Percentiles rank a stretch among this genome's conserved stretches.
These are phyloP conservation scores for Phoma sp. DNA, from an alignment of 2,329 filamentous ascomycete genomes.

Conservation along the genomic window DNA sequence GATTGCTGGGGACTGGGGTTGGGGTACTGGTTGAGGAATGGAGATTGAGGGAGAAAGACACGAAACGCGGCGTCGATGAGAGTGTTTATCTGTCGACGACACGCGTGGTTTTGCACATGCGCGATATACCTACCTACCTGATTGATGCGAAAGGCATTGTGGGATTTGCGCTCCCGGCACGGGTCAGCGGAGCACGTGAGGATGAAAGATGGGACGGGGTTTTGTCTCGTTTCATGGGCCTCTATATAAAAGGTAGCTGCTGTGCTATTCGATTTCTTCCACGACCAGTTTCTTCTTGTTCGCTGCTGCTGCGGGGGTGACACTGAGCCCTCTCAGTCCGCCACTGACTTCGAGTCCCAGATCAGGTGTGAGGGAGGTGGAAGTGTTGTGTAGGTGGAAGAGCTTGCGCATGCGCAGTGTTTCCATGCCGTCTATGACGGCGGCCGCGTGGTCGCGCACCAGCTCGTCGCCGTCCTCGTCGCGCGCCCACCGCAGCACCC, in stretches of 20 bases:
- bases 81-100: neutral
- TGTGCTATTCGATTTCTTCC: conserved; percentile 65
- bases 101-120: conserved; percentile 12
- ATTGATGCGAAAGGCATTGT: neutral
- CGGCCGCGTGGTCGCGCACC: conserved; percentile 69
- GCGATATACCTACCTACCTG: neutral
- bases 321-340: conserved; percentile 53
- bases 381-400: conserved; percentile 29
- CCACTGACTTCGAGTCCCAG: conserved; percentile 40
- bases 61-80: neutral
- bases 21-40: too few species aligned
- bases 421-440: conserved; percentile 70
- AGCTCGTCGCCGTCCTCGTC: conserved; percentile 71
- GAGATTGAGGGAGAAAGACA: conserved; percentile 1
- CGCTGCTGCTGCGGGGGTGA: conserved; percentile 40
- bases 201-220: too few species aligned
- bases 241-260: conserved; percentile 7
- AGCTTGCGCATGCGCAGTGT: conserved; percentile 64
- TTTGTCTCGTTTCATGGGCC: too few species aligned
- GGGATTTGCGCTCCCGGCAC: too few species aligned
- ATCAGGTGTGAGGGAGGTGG: conserved; percentile 21
- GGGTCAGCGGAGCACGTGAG: too few species aligned
- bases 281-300: conserved; percentile 43
- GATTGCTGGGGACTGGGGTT: too few species aligned
- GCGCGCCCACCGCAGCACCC: conserved; percentile 68